Base-by-base conservation (phyloP, 2,329 filamentous ascomycete genomes). In the Colletotrichum gloeosporioides region DNA sequence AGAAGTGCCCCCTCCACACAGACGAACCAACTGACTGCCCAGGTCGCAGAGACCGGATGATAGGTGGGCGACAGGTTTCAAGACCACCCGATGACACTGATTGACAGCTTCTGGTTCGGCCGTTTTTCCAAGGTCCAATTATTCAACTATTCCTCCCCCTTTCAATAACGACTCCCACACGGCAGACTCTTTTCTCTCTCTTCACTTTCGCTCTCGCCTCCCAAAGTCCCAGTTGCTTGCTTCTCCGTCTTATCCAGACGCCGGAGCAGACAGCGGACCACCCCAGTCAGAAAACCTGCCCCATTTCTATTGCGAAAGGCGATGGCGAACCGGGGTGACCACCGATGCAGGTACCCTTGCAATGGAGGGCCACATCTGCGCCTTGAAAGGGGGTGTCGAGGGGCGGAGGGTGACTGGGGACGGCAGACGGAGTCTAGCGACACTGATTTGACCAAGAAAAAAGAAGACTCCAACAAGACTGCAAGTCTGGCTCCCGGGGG, bases 221-320 rank as follows among this genome's bases (percentile, higher is more conserved):
- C 63, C 61, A 64, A 18, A 62, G 59, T 65, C 63, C 15, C 36
- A 36, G 31, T 49, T 18, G 27, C 63, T 49, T 49, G 44, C 44
- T 49, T 49, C 44, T 49, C 39, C 39, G 29, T 34, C 65, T n/a
- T n/a, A 25, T 22, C 25, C 39, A 53, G 16, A 22, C 64, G 44
- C 44, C 44, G 44, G 44, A 49, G 44, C 44, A 49, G 44, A 49
- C 44, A 49, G 44, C 44, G n/a, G 44, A 3, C n/a, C n/a, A 67
- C 22, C 65, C 66, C 53, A 39, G 66, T 55, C 22, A n/a, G 61
- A 64, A 34, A 25, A 53, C 44, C n/a, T 31, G 66, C 32, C 66
- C 66, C 66, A 69, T 61, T 57, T 53, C 44, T 44, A 69, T 69
- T 69, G 66, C 66, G 66, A 69, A 69, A 61, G 66, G 66, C 66